phyloP scores from a whole-genome alignment of 2,329 filamentous ascomycete genomes.

The Venturia effusa region DNA sequence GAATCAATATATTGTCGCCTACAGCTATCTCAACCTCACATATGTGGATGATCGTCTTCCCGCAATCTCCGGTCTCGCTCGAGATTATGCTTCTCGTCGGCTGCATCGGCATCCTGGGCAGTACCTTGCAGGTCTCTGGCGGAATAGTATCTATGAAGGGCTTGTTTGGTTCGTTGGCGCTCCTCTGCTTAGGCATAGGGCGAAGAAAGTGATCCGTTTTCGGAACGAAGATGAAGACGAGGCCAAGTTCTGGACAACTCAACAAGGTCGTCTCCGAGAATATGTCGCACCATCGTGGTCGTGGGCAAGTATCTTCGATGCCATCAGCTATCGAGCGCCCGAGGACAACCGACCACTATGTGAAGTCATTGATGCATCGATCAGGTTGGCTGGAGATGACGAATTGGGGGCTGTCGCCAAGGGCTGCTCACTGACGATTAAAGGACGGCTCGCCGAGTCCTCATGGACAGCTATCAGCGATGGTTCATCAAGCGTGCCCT shows the following conservation, averaged over 20 bases:
- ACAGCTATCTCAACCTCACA: background rate
- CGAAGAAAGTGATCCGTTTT: background rate
- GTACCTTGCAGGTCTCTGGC: slow-evolving; percentile 8
- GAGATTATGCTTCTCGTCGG: background rate
- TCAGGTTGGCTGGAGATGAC: background rate
- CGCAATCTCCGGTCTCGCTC: slow-evolving; percentile 5
- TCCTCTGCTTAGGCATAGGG: background rate
- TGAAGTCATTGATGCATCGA: background rate
- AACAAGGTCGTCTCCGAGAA: background rate
- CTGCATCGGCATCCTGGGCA: background rate
- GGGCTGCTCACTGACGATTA: background rate
- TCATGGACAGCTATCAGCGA: background rate
- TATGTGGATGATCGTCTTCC: background rate
- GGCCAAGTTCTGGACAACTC: background rate
- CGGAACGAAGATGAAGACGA: background rate
- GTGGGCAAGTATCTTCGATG: slow-evolving; percentile 7
- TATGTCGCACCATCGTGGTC: slow-evolving; percentile 11
- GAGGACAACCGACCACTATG: background rate
- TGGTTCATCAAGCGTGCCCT: background rate
- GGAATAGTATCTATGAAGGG: background rate
- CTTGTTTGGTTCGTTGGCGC: slow-evolving; percentile 5
- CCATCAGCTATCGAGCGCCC: slow-evolving; percentile 1
- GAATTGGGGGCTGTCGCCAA: background rate
- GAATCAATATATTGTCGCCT: background rate
- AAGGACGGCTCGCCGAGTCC: background rate